Evolutionary conservation across 2,329 filamentous ascomycete species (phyloP), one percentile per base, ranked within the genome.

Genomic region (Verticillium alfalfae): DNA sequence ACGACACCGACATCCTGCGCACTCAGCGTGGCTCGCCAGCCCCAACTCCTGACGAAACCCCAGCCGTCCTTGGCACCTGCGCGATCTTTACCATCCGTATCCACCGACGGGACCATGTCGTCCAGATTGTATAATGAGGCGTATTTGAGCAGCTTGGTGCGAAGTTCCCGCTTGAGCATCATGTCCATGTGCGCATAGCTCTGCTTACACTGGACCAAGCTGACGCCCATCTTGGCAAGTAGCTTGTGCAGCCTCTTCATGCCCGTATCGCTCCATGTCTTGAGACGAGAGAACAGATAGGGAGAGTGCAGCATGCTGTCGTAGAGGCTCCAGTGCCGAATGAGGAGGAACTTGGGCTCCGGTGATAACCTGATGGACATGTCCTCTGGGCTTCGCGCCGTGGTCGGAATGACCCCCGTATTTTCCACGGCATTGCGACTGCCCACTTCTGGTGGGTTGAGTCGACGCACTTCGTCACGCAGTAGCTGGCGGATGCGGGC

Each of bases 161-260:
- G 88, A 36, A 98, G 78, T 36, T 92, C 91, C 5, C 92, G 88
- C 76, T 98, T 99, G 38, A 99, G 80, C 75, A 96, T 89, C 88
- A 97, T 96, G 75, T 98, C 94, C 93, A 99, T 98, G 74, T 99
- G 95, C 0, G 93, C 92, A 72, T 98, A 99, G 72, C 88, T 94
- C 75, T 98, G 95, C 69, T 92, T 93, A 77, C 93, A 97, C 76
- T 99, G 94, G 5, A 89, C 90, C 41, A 98, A 80, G 70, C 92
- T 96, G 61, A 99, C 91, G 37, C 95, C 95, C 94, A 99, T 99
- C 76, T 98, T 99, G 54, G 95, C 95, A 2, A 99, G 83, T 0
- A 99, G 84, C 72, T 98, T 98, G 75, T 97, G 92, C 22, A 99
- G 80, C 59, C 94, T 86, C 73, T 96, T 96, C 60, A 91, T 84